A percentile compares a stretch with the other conserved stretches of the same genome.
Conservation (phyloP, 2,329 filamentous ascomycete species). For the Corniculantispora saksenae region DNA sequence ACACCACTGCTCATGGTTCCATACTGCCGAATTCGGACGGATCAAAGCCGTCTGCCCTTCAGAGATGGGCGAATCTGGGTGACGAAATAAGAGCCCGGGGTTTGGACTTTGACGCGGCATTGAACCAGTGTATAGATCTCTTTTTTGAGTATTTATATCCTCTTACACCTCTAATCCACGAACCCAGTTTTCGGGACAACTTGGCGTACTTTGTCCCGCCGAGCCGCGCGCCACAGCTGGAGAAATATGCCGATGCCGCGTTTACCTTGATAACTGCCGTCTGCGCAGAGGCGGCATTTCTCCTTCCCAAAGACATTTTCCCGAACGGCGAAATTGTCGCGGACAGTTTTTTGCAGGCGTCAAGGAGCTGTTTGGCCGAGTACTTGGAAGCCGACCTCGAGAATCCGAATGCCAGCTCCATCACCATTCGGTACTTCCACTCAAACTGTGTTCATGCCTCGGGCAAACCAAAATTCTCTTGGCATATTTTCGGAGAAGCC, state of each 20-base stretch:
- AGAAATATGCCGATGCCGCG: slow-evolving; percentile 38
- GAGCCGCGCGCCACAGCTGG: slow-evolving; percentile 20
- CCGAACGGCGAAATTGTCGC: slow-evolving; percentile 39
- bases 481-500: slow-evolving; percentile 48
- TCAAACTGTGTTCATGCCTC: slow-evolving; percentile 47
- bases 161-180: slow-evolving; percentile 43
- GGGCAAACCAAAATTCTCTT: slow-evolving; percentile 44
- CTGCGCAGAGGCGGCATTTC: slow-evolving; percentile 43
- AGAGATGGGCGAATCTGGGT: slow-evolving; percentile 32
- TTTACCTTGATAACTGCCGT: slow-evolving; percentile 47
- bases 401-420: slow-evolving; percentile 42
- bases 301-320: slow-evolving; percentile 42
- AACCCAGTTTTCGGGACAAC: slow-evolving; percentile 40
- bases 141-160: slow-evolving; percentile 47
- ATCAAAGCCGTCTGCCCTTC: slow-evolving; percentile 25
- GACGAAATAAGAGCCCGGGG: slow-evolving; percentile 28
- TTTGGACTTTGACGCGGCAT: slow-evolving; percentile 28
- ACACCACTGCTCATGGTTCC: neutral
- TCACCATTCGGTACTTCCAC: slow-evolving; percentile 46
- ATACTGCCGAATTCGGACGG: neutral
- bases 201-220: slow-evolving; percentile 33
- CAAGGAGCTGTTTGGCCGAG: slow-evolving; percentile 37
- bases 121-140: slow-evolving; percentile 38
- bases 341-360: slow-evolving; percentile 41
- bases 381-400: slow-evolving; percentile 45